phyloP scores from a whole-genome alignment of 768 basidiomycete species.

The Kwoniella botswanensis region DNA sequence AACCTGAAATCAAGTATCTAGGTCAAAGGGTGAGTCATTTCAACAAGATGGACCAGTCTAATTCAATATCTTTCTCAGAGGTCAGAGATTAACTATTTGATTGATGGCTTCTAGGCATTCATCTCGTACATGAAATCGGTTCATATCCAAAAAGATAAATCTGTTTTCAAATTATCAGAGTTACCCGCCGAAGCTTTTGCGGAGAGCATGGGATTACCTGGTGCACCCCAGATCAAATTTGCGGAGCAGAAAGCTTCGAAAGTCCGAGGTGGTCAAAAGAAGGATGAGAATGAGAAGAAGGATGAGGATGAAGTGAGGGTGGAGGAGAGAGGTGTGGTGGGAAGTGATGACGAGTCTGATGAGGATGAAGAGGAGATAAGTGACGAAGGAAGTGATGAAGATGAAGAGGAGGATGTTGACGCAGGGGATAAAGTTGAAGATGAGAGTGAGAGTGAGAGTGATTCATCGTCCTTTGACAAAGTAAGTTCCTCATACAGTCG shows the following conservation, averaged over 20 bases:
- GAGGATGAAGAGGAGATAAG: conserved; percentile 34
- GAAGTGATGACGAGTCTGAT: conserved; percentile 40
- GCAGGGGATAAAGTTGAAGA: conserved; percentile 21
- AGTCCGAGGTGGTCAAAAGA: conserved; percentile 66
- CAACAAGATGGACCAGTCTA: background rate
- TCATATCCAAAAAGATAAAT: conserved; percentile 90
- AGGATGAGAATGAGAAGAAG: conserved; percentile 34
- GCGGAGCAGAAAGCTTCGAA: conserved; percentile 68
- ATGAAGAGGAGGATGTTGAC: conserved; percentile 17
- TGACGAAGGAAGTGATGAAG: conserved; percentile 27
- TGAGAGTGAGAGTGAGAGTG: conserved; percentile 18
- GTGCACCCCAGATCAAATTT: conserved; percentile 94
- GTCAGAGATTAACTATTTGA: no score
- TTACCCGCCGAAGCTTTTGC: conserved; percentile 85
- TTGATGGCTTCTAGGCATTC: conserved; percentile 69
- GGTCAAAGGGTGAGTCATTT: conserved; percentile 76
- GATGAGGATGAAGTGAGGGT: conserved; percentile 32
- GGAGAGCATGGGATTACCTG: conserved; percentile 87
- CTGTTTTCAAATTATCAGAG: conserved; percentile 81
- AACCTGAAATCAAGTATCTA: conserved; percentile 95
- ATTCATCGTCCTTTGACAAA: conserved; percentile 16
- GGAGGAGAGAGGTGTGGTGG: conserved; percentile 24
- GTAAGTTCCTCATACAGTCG: conserved; percentile 6
- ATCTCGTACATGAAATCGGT: conserved; percentile 94
- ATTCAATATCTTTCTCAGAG: background rate